Percentiles rank a stretch among this genome's conserved stretches.
phyloP scores from a whole-genome alignment of 1,284 basidiomycete species.

The Ceratobasidium sp. region DNA sequence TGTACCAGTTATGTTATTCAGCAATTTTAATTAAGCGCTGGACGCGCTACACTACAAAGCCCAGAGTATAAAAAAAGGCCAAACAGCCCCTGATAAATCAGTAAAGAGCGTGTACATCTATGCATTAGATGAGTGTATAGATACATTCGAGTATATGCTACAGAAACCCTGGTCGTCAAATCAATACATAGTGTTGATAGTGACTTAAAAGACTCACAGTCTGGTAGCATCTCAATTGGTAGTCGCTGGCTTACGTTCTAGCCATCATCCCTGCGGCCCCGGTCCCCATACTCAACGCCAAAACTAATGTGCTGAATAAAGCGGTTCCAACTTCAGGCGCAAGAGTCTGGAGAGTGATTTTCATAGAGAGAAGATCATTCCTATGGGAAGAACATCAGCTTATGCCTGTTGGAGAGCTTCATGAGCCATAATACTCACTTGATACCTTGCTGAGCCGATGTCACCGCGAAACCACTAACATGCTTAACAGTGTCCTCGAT shows the following conservation, averaged over 20 bases:
- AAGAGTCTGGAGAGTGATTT: constrained; percentile 25
- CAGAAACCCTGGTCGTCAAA: not conserved
- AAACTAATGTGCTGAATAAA: constrained; percentile 18
- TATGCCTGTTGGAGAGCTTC: no score
- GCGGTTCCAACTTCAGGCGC: not conserved
- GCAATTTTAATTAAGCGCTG: no score
- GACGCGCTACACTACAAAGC: no score
- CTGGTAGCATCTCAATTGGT: not conserved
- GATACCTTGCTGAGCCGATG: constrained; percentile 33
- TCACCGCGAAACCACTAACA: constrained; percentile 30
- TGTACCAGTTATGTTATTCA: no score
- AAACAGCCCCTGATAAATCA: no score
- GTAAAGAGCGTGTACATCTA: not conserved
- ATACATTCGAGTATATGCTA: constrained; percentile 16
- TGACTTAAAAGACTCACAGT: not conserved
- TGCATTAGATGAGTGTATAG: constrained; percentile 25
- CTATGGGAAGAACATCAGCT: constrained; percentile 2
- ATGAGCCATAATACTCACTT: not conserved
- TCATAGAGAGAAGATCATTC: constrained; percentile 38
- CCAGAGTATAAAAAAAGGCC: no score
- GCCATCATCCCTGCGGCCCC: not conserved
- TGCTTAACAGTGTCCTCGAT: constrained; percentile 26
- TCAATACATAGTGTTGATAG: not conserved
- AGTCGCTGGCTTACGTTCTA: not conserved
- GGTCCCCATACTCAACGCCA: constrained; percentile 29